phyloP scores from a whole-genome alignment of 805 yeast species.

The Spathaspora hagerdaliae region DNA sequence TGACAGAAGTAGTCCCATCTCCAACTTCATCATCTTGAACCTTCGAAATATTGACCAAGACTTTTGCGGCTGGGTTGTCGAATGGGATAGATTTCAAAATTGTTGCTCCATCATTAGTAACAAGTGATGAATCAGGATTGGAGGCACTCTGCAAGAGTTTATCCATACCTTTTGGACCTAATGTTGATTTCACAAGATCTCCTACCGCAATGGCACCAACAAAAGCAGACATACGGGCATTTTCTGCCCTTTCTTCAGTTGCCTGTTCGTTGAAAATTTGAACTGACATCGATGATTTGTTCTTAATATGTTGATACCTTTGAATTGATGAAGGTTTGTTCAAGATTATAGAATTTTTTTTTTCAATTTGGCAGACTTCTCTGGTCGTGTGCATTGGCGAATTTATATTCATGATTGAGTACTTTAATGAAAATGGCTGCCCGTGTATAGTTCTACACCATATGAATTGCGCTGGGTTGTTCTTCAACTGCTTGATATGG shows the following conservation, averaged over 20 bases:
- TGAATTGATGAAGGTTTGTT: no score
- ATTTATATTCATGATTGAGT: no score
- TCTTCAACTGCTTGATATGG: no score
- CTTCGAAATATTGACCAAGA: conserved; percentile 88
- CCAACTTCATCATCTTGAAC: conserved; percentile 99
- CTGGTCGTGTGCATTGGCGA: no score
- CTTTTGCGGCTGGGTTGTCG: conserved; percentile 96
- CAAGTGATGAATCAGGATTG: conserved; percentile 63
- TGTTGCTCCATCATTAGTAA: conserved; percentile 98
- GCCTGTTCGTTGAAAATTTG: conserved; percentile 97
- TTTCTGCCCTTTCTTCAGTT: conserved; percentile 95
- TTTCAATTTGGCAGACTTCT: no score
- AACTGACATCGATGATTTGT: conserved; percentile 51
- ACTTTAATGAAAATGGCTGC: no score
- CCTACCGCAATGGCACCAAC: conserved; percentile 99
- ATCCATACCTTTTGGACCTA: conserved; percentile 99
- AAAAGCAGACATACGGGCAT: conserved; percentile 95
- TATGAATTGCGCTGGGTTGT: no score
- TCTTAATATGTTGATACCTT: no score
- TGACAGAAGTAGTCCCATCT: conserved; percentile 96
- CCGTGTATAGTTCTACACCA: no score
- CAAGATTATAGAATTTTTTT: no score
- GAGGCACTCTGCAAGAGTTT: conserved; percentile 85
- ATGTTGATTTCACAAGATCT: conserved; percentile 86
- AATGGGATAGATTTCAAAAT: conserved; percentile 89